Evolutionary conservation across 2,329 filamentous ascomycete species (phyloP), one percentile per base, ranked within the genome.

Genomic region (Cordyceps cateniannulata): DNA sequence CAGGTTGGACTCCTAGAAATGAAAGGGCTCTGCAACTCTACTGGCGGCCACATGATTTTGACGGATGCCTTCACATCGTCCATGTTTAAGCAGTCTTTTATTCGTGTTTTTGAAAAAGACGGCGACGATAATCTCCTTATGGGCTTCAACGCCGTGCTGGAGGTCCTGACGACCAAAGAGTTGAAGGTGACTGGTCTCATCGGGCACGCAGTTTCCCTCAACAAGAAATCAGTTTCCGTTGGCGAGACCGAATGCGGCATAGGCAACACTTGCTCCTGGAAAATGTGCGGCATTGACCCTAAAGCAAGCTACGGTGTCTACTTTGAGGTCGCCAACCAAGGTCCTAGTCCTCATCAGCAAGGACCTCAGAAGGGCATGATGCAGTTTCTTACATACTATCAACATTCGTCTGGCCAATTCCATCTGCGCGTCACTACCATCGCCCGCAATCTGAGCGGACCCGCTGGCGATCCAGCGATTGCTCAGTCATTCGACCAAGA

Each of bases 71-170:
- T 99, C 73, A 98, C 93, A 4, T 96, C 95, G 0, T 98, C 93
- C 62, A 97, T 99, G 88, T 99, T 98, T 81, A 97, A 95, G 78
- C 95, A 99, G 73, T 98, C 95, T 0, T 99, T 99, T 70, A 89
- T 96, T 56, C 89, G 96, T 62, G 87, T 99, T 20, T 99, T 99
- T 71, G 95, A 99, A 73, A 97, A 97, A 76, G 95, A 99, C 71
- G 91, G 84, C 1, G 89, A 96, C 62, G 95, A 97, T 66, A 96
- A 97, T 72, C 83, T 99, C 16, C 77, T 96, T 10, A 99, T 99
- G 95, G 95, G 92, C 49, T 99, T 99, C 80, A 99, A 99, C 71
- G 95, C 92, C 35, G 92, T 93, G 12, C 81, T 99, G 14, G 95
- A 99, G 74, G 93, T 98, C 18, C 78, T 99, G 42, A 99, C 95